These are phyloP conservation scores for Peribolospora kevripleyi DNA, from an alignment of 768 basidiomycete species.

Conservation along the genomic window DNA sequence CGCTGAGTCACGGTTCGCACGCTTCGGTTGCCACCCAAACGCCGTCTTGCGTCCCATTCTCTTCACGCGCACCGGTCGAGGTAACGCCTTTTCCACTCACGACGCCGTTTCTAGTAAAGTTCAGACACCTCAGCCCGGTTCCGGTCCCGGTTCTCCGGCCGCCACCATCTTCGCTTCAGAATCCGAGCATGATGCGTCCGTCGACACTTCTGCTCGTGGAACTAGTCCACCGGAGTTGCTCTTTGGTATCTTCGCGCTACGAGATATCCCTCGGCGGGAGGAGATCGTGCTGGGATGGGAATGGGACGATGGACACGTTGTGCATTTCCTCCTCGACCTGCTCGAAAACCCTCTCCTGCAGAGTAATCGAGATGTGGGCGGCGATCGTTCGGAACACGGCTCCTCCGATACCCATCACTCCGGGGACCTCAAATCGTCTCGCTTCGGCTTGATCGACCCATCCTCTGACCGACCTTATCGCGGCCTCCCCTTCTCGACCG, in stretches of 20 bases:
- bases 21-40: slow-evolving; percentile 42
- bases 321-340: slow-evolving; percentile 50
- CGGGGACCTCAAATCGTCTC: too few species aligned
- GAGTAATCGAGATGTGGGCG: not conserved
- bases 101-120: too few species aligned
- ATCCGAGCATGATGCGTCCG: too few species aligned
- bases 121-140: too few species aligned
- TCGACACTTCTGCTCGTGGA: too few species aligned
- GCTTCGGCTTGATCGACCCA: too few species aligned
- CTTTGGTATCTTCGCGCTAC: slow-evolving; percentile 58
- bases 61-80: slow-evolving; percentile 13
- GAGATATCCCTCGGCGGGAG: slow-evolving; percentile 49
- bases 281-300: slow-evolving; percentile 85
- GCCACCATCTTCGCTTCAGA: too few species aligned
- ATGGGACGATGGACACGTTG: slow-evolving; percentile 78
- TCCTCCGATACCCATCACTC: too few species aligned
- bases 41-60: slow-evolving; percentile 36
- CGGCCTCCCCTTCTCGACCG: not conserved
- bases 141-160: too few species aligned
- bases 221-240: slow-evolving; percentile 20
- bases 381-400: not conserved
- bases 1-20: slow-evolving; percentile 35
- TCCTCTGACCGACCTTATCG: not conserved
- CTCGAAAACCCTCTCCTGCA: slow-evolving; percentile 20
- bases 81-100: too few species aligned